Conservation (phyloP, 345 rosid species). For the Murraya paniculata region DNA sequence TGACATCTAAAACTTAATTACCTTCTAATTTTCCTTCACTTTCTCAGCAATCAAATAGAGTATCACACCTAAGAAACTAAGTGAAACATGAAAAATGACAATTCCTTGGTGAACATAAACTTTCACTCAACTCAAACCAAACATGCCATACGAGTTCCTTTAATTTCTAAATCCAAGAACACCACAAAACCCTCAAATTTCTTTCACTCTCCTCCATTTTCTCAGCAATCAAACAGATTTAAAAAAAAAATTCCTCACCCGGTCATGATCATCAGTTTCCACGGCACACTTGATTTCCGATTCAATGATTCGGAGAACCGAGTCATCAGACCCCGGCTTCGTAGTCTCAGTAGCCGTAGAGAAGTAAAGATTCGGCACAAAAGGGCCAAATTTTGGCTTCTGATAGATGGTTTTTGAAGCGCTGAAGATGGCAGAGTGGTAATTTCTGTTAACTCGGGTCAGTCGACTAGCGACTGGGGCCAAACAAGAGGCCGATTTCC, state of each 20-base stretch:
- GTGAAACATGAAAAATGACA: not conserved
- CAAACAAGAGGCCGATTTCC: slow-evolving; percentile 42
- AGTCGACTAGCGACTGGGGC: slow-evolving; percentile 42
- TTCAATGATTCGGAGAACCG: slow-evolving; percentile 60
- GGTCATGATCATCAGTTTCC: slow-evolving; percentile 53
- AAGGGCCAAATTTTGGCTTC: slow-evolving; percentile 16
- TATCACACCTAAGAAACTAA: not conserved
- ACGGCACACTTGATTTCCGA: slow-evolving; percentile 61
- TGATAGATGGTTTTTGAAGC: slow-evolving; percentile 23
- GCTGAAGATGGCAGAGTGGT: slow-evolving; percentile 26
- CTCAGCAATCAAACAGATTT: not conserved
- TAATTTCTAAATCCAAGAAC: not conserved
- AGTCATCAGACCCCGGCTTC: slow-evolving; percentile 42
- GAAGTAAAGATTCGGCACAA: slow-evolving; percentile 18
- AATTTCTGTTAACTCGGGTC: slow-evolving; percentile 30
- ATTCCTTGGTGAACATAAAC: not conserved
- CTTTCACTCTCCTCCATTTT: not conserved
- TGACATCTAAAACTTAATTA: not conserved
- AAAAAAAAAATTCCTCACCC: slow-evolving; percentile 29
- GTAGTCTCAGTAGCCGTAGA: slow-evolving; percentile 36
- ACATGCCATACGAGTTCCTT: not conserved
- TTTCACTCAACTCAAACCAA: not conserved
- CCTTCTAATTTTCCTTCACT: not conserved
- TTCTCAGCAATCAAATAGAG: not conserved
- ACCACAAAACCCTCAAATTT: not conserved